A percentile compares a stretch with the other conserved stretches of the same genome.
phyloP scores from a whole-genome alignment of 2,329 filamentous ascomycete genomes.

The Berkeleyomyces basicola region DNA sequence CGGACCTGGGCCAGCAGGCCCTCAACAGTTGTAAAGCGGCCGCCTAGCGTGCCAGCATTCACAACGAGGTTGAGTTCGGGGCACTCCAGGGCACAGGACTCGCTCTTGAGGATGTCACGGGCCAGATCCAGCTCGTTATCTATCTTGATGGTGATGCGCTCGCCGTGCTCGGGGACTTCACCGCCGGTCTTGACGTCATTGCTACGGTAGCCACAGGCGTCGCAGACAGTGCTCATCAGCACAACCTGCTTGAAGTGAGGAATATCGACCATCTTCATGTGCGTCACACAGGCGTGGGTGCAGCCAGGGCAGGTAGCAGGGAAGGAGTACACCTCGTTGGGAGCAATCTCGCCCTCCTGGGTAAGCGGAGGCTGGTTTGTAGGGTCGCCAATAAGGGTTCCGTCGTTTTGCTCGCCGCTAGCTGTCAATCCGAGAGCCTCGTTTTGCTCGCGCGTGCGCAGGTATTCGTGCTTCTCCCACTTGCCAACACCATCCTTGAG shows the following conservation, averaged over 20 bases:
- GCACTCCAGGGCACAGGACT: constrained; percentile 75
- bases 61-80: constrained; percentile 76
- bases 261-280: constrained; percentile 98
- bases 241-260: constrained; percentile 96
- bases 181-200: constrained; percentile 98
- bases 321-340: constrained; percentile 83
- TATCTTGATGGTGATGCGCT: constrained; percentile 64
- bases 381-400: constrained; percentile 20
- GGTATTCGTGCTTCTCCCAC: constrained; percentile 73
- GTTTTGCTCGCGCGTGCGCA: constrained; percentile 73
- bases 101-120: constrained; percentile 89
- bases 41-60: constrained; percentile 85
- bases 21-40: constrained; percentile 92
- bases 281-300: constrained; percentile 67
- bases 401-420: constrained; percentile 28
- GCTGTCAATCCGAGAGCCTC: constrained; percentile 59
- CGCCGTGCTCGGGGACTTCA: constrained; percentile 71
- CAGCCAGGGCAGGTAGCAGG: constrained; percentile 86
- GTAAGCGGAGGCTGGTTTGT: constrained; percentile 20
- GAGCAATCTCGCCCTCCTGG: constrained; percentile 62
- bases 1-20: constrained; percentile 84
- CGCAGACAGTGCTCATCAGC: constrained; percentile 85
- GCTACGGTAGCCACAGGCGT: constrained; percentile 80
- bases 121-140: constrained; percentile 56
- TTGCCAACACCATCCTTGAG: constrained; percentile 67